Conservation (phyloP, 768 basidiomycete species). For the Trametes punicea region DNA sequence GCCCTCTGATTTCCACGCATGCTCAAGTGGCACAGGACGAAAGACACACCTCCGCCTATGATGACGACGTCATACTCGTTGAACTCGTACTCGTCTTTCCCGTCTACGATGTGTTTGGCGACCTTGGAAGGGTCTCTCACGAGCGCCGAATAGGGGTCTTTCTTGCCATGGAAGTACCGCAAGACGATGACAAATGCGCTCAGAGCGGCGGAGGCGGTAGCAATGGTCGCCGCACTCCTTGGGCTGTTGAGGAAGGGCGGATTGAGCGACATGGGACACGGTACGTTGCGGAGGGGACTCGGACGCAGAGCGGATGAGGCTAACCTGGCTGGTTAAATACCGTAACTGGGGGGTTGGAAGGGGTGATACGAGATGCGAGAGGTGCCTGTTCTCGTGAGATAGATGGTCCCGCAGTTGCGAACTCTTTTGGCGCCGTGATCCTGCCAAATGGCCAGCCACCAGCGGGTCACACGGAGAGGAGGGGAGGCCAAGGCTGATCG, state of each 20-base stretch:
- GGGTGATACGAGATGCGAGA: too few species aligned
- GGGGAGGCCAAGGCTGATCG: too few species aligned
- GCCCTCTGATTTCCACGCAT: background rate
- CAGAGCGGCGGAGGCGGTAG: conserved; percentile 15
- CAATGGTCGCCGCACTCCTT: background rate
- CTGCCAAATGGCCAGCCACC: too few species aligned
- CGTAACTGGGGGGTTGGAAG: too few species aligned
- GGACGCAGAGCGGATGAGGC: background rate
- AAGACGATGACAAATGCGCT: conserved; percentile 19
- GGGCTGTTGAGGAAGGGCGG: background rate
- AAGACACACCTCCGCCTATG: conserved; percentile 34
- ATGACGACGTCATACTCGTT: conserved; percentile 37
- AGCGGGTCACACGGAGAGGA: too few species aligned
- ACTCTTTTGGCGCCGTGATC: too few species aligned
- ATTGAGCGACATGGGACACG: background rate
- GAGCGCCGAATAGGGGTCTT: background rate
- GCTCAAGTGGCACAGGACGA: background rate
- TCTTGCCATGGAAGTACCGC: conserved; percentile 10
- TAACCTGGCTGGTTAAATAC: too few species aligned
- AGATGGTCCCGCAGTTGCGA: too few species aligned
- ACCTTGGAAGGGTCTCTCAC: conserved; percentile 5
- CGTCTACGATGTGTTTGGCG: conserved; percentile 3
- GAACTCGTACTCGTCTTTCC: conserved; percentile 15
- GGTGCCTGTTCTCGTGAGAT: too few species aligned
- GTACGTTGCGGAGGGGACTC: background rate